phyloP scores from a whole-genome alignment of 768 basidiomycete genomes.

The Lepiota venenata region DNA sequence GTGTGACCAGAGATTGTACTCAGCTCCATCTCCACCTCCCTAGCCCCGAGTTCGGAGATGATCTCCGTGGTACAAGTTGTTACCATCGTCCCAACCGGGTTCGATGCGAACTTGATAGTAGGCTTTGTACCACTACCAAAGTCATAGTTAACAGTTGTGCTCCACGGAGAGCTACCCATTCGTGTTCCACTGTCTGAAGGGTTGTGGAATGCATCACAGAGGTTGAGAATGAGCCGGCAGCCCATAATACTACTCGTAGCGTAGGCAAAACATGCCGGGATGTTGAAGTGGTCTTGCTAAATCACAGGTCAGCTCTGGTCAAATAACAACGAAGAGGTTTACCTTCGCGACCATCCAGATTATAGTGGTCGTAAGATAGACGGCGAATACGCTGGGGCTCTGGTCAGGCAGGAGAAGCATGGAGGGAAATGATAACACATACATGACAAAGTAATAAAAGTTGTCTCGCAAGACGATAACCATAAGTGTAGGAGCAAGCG shows the following conservation, averaged over 20 bases:
- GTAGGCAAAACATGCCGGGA: slow-evolving; percentile 22
- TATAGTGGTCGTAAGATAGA: slow-evolving; percentile 21
- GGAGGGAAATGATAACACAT: slow-evolving; percentile 5
- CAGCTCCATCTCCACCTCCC: no score
- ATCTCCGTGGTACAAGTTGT: no score
- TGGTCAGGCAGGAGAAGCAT: background rate
- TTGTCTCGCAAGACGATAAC: slow-evolving; percentile 24
- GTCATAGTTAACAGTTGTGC: background rate
- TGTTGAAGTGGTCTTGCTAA: slow-evolving; percentile 20
- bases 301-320: background rate
- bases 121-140: no score
- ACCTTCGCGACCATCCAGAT: slow-evolving; percentile 22
- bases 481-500: slow-evolving; percentile 16
- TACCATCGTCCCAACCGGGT: no score
- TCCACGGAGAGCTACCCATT: background rate
- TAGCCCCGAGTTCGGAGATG: no score
- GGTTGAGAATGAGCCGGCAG: slow-evolving; percentile 27
- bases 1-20: no score
- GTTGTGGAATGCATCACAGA: slow-evolving; percentile 23
- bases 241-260: slow-evolving; percentile 23
- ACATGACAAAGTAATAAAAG: slow-evolving; percentile 24
- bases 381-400: slow-evolving; percentile 17
- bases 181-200: slow-evolving; percentile 1
- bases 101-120: no score
- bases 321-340: background rate